phyloP scores from a whole-genome alignment of 306 rosid genomes.

The Purshia tridentata region DNA sequence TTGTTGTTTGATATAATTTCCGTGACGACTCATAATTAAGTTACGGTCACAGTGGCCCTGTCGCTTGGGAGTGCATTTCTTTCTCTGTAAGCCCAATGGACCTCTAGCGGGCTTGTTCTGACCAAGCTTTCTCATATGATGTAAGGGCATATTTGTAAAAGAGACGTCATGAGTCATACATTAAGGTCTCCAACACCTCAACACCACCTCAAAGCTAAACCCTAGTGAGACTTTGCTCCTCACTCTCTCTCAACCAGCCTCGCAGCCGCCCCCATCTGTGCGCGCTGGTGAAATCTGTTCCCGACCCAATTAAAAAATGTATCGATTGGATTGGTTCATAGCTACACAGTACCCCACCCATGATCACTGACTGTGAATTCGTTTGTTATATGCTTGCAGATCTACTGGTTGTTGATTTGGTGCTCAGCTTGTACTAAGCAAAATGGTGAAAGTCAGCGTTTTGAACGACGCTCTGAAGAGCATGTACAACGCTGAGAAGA shows the following conservation, averaged over 20 bases:
- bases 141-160: background rate
- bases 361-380: background rate
- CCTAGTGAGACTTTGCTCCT: background rate
- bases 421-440: constrained; percentile 1
- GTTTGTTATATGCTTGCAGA: constrained; percentile 3
- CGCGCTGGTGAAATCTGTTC: constrained; percentile 11
- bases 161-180: background rate
- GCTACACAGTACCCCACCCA: background rate
- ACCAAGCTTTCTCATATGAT: background rate
- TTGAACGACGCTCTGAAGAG: constrained; percentile 46
- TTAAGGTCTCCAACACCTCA: background rate
- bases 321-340: background rate
- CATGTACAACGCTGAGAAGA: constrained; percentile 52
- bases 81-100: too few relatives aligned
- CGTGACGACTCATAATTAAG: too few relatives aligned
- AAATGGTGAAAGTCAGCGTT: constrained; percentile 45
- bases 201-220: background rate
- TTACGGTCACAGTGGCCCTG: too few relatives aligned
- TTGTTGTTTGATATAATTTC: too few relatives aligned
- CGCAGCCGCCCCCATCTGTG: constrained; percentile 9
- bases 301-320: background rate
- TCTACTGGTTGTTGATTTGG: background rate
- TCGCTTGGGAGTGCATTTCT: too few relatives aligned
- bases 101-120: too few relatives aligned
- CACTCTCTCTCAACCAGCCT: background rate